Percentiles rank a stretch among this genome's conserved stretches.
phyloP scores from a whole-genome alignment of 805 yeast species.

The Lipomyces yamadae region DNA sequence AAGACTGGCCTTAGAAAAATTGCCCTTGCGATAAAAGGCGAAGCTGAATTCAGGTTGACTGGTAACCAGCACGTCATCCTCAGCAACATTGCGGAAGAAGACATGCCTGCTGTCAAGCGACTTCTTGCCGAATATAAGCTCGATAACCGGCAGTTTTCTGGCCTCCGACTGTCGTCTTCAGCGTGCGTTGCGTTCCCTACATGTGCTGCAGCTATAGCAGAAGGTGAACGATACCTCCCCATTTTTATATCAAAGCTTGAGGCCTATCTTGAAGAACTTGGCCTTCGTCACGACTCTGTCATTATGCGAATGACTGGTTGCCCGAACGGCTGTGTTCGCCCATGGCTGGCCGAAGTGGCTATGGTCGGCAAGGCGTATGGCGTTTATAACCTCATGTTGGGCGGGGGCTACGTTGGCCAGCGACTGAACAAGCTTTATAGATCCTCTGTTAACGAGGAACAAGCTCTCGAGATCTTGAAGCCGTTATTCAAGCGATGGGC shows the following conservation, averaged over 20 bases:
- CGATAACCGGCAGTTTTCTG: constrained; percentile 82
- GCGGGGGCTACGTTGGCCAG: constrained; percentile 95
- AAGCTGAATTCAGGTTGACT: constrained; percentile 89
- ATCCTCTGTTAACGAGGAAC: constrained; percentile 88
- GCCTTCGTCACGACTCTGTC: constrained; percentile 89
- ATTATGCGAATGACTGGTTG: constrained; percentile 99
- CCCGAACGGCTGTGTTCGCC: constrained; percentile 98
- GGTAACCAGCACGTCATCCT: constrained; percentile 93
- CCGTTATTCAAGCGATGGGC: constrained; percentile 96
- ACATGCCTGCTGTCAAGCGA: constrained; percentile 65
- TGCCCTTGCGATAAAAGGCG: constrained; percentile 69
- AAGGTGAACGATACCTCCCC: constrained; percentile 91
- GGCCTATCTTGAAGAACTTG: constrained; percentile 85
- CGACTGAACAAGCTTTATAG: constrained; percentile 88
- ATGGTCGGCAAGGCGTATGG: constrained; percentile 94
- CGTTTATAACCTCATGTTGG: constrained; percentile 89
- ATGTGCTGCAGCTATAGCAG: constrained; percentile 99
- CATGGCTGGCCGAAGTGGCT: constrained; percentile 97
- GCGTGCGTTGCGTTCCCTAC: constrained; percentile 99
- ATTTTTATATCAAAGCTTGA: constrained; percentile 80
- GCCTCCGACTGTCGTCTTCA: constrained; percentile 84
- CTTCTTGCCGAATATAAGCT: constrained; percentile 74
- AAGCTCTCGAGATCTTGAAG: constrained; percentile 73
- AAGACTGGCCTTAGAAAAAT: constrained; percentile 82
- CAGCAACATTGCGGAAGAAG: constrained; percentile 71